Base-by-base conservation (phyloP, 2,329 filamentous ascomycete genomes). In the Bipolaris gigantea region DNA sequence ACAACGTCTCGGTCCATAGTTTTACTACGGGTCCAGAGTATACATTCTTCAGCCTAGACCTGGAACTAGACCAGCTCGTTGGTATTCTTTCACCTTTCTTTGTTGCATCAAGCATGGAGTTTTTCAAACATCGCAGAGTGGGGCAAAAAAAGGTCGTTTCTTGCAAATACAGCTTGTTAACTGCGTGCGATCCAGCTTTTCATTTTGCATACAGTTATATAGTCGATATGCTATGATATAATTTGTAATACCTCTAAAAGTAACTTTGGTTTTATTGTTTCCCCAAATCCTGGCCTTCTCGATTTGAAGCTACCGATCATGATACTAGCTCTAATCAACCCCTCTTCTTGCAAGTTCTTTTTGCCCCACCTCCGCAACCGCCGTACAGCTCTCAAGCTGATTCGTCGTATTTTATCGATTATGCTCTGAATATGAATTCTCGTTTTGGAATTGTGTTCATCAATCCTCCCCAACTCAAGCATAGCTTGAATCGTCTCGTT, bases 1-100 rank as follows among this genome's bases (percentile, higher is more conserved):
- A n/a, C 64, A 66, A 38, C 60, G 69, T 50, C 57, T 71, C 16
- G 70, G 69, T 6, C 67, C 68, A 10, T 71, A 47, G 38, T 36
- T 41, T 15, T 47, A 11, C 21, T 11, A 13, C 4, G 10, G 10
- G 10, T 11, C 10, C 27, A 30, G 13, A 36, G 32, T 7, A 36
- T n/a, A n/a, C 19, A 25, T 11, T 10, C 19, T 4, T 4, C 21
- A 33, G 13, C 34, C 16, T 23, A 23, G 25, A 36, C 15, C 19
- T 2, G 7, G 11, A 32, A 19, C 19, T 30, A 30, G 27, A 30
- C 10, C 27, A 11, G 10, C 27, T 30, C 10, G 13, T 30, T 30
- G 27, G 27, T 10, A 3, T 16, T 18, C 7, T 25, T 25, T 8
- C 23, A 39, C 19, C 23, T 38, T 18, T 40, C 40, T 21, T 40